Percentiles rank a stretch among this genome's conserved stretches.
These are phyloP conservation scores for Microsporum ferrugineum DNA, from an alignment of 2,329 filamentous ascomycete species.

Conservation along the genomic window DNA sequence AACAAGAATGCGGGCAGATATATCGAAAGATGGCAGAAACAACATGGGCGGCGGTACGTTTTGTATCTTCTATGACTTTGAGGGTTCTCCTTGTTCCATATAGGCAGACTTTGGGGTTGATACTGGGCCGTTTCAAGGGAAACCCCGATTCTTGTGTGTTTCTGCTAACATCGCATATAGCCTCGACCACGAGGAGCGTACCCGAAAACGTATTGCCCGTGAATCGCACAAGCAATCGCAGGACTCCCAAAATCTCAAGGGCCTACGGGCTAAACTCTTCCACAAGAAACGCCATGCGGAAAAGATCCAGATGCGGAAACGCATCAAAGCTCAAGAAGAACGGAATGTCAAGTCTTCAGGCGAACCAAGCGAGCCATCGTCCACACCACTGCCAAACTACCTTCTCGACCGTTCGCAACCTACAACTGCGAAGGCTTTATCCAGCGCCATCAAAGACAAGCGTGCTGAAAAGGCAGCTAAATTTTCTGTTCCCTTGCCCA, in stretches of 20 bases:
- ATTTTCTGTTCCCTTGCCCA: constrained; percentile 83
- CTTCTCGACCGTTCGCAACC: constrained; percentile 71
- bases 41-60: constrained; percentile 41
- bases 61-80: not conserved
- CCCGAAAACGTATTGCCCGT: constrained; percentile 75
- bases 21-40: constrained; percentile 67
- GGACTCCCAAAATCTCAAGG: constrained; percentile 85
- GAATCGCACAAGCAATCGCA: constrained; percentile 79
- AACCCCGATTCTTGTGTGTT: constrained; percentile 22
- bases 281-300: constrained; percentile 89
- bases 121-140: constrained; percentile 7
- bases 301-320: constrained; percentile 97
- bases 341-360: constrained; percentile 81
- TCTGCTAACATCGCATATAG: constrained; percentile 25
- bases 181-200: constrained; percentile 77
- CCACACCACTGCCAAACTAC: constrained; percentile 79
- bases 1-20: constrained; percentile 30
- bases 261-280: constrained; percentile 83
- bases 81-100: not conserved
- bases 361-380: constrained; percentile 59
- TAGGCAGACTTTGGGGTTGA: not conserved
- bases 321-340: constrained; percentile 90
- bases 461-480: constrained; percentile 85
- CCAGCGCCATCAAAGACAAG: constrained; percentile 89
- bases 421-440: constrained; percentile 62